Evolutionary conservation across 116 monocot species (phyloP), one percentile per base, ranked within the genome.

Genomic region (Cymodocea nodosa): DNA sequence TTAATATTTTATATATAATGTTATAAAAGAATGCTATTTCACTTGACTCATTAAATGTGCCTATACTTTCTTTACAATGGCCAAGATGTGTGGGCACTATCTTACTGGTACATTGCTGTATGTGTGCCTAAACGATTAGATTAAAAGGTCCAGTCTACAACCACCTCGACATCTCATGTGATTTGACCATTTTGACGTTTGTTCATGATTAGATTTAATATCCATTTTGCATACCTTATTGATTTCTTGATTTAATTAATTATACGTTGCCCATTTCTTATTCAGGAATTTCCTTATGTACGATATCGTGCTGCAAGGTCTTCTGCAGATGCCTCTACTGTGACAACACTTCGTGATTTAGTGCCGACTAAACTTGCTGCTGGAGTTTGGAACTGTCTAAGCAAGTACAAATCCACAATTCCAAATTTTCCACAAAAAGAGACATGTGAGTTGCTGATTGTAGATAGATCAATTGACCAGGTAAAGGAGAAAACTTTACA

Each of bases 281-380:
- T 30, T 39, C 35, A 99, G 99, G 99, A 99, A 80, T 83, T 99
- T 79, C 99, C 99, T 63, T 68, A 77, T 74, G 92, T 99, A 60
- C 78, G 86, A 54, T 99, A 92, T 55, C 92, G 76, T 76, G 83
- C 84, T 68, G 84, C 87, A 5, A 91, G 84, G 58, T 79, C 85
- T 68, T 84, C 86, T 56, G 64, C 77, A 62, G 86, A 86, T 82
- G 79, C 73, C 60, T 82, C 89, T 53, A 64, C 75, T 25, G 61
- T 78, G 69, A 77, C 80, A 16, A 79, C 86, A 55, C 65, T 72
- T 50, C 79, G 79, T 58, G 92, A 92, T 65, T 69, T 92, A 65
- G 68, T 89, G 20, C 89, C 99, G 15, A 83, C 86, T 74, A 99
- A 92, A 74, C 86, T 99, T 75, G 99, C 99, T 66, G 83, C 89